Base-by-base conservation (phyloP, 257 asterid genomes). In the Coffea canephora region DNA sequence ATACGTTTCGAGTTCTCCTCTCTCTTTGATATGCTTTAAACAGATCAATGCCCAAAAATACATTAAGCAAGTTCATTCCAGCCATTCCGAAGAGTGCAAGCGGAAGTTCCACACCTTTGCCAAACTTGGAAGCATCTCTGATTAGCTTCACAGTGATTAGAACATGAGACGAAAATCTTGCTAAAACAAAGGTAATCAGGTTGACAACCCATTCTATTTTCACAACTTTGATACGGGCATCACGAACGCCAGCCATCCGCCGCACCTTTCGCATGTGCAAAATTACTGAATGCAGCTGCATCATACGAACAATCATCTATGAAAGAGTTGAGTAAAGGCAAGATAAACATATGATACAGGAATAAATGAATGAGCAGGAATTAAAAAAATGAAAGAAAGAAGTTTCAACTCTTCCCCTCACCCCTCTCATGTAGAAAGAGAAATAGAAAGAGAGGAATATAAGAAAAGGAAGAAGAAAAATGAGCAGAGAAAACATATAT, bases 51-150 rank as follows among this genome's bases (percentile, higher is more conserved):
- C 98, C 97, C 21, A 93, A 88, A 82, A 88, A 90, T 48, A 81
- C 48, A 69, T 95, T 95, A 2, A 93, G 92, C 78, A 91, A 79
- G 74, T 93, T 91, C 98, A 95, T 95, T n/a, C 97, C 99, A 8
- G 87, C 90, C 99, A 93, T 93, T 77, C 99, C 99, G 3, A 73
- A 77, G 78, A 91, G 93, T 27, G 99, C 97, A 71, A 95, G 97
- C 0, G 98, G 95, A 67, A 95, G 93, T 86, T 89, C 97, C 46
- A 93, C 82, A 16, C 97, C 98, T 68, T 89, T 86, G 16, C 86
- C 89, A 69, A 95, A 95, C 88, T 87, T 91, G 52, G 91, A 77
- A 84, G 97, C 94, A 82, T 95, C 99, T 81, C 65, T 81, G 67
- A 95, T 69, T 34, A 95, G 87, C 84, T 95, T 95, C 76, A 90